Evolutionary conservation across 2,329 filamentous ascomycete species (phyloP), one percentile per base, ranked within the genome.

Genomic region (Calonectria naviculata): DNA sequence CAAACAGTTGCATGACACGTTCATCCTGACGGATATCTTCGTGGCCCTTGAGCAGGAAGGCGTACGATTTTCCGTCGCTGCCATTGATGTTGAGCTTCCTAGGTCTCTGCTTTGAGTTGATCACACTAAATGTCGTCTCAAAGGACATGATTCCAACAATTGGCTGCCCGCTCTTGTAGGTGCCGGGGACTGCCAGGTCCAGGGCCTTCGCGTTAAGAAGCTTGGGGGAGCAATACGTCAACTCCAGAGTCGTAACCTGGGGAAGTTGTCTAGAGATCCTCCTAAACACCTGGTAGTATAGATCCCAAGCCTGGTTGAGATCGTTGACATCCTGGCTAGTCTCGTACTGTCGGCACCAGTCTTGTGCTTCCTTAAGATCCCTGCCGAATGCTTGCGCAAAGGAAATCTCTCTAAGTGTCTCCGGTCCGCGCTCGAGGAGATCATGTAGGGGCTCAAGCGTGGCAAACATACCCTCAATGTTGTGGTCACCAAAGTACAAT

Each of bases 1-100:
- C 97, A 80, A 99, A 99, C 41, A 99, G 90, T 84, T 99, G 97
- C 97, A 99, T 99, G 76, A 99, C 97, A 84, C 97, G 93, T 84
- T 99, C 97, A 80, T 99, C 97, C 84, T 99, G 97, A 71, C 97
- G 93, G 75, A 99, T 98, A 86, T 99, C 97, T 85, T 99, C 97
- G 79, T 99, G 97, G n/a, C 97, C 97, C 87, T 99, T 99, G 78
- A 99, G 90, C 70, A 94, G 85, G 85, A 98, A 98, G 61, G 94
- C 93, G 82, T 98, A 98, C 4, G 91, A 90, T 72, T 90, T 91
- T 69, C 97, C 97, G 81, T 99, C 96, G 79, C 94, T 98, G 72
- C 96, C 97, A 79, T 92, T 92, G 78, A 97, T 90, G 70, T 93
- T 95, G 78, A 98, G 90, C 83, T 97, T 97, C 75, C 97, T 90